A percentile compares a stretch with the other conserved stretches of the same genome.
Evolutionary conservation across 2,329 filamentous ascomycete genomes (phyloP).

Genomic region (Graphilbum sp.): DNA sequence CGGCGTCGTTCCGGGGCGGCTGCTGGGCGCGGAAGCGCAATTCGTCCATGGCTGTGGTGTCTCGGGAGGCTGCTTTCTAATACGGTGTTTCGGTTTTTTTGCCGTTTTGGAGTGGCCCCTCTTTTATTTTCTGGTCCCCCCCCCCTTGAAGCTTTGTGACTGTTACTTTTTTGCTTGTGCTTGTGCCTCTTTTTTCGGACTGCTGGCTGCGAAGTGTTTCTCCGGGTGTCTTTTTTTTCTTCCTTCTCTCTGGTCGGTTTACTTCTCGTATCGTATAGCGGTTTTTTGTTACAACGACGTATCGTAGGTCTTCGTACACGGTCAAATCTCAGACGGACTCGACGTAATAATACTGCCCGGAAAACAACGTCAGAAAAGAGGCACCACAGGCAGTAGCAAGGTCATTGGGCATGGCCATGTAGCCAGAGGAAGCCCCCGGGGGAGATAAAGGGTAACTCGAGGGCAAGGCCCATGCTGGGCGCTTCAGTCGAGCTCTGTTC

Average conservation of each 20-base stretch:
- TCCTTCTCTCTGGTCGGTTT: slow-evolving; percentile 1
- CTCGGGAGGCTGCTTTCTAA: neutral
- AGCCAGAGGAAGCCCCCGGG: too few species aligned
- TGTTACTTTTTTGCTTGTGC: neutral
- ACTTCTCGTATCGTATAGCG: slow-evolving; percentile 6
- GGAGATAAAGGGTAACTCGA: too few species aligned
- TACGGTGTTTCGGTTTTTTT: neutral
- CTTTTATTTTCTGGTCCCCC: neutral
- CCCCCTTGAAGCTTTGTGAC: neutral
- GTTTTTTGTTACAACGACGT: slow-evolving; percentile 10
- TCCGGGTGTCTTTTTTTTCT: slow-evolving; percentile 1
- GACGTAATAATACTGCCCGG: slow-evolving; percentile 4
- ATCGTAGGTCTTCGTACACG: slow-evolving; percentile 10
- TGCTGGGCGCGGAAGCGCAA: slow-evolving; percentile 63
- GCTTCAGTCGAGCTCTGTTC: too few species aligned
- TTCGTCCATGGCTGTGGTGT: slow-evolving; percentile 44
- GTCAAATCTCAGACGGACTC: slow-evolving; percentile 4
- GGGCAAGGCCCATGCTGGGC: too few species aligned
- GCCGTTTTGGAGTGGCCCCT: neutral
- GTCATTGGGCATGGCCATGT: too few species aligned
- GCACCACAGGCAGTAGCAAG: too few species aligned
- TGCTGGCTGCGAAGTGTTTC: too few species aligned
- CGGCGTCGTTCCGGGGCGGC: slow-evolving; percentile 59
- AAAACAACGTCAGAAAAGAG: neutral
- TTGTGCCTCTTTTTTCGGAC: neutral